Percentiles rank a stretch among this genome's conserved stretches.
phyloP scores from a whole-genome alignment of 169 alveolate genomes.

The Eimeria acervulina region DNA sequence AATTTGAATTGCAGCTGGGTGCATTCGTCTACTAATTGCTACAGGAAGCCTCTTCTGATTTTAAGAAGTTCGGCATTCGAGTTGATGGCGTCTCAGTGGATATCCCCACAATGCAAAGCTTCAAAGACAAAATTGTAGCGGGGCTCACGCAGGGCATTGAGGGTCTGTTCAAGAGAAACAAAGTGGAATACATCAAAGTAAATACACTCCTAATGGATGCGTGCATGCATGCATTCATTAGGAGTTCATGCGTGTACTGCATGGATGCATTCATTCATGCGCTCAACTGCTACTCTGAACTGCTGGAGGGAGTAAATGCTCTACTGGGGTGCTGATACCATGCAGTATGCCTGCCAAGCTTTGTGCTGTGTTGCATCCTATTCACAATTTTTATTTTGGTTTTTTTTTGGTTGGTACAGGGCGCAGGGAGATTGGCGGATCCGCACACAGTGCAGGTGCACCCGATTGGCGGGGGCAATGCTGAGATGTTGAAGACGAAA shows the following conservation, averaged over 20 bases:
- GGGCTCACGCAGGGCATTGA: conserved; percentile 96
- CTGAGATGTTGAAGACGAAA: conserved; percentile 85
- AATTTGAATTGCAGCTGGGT: background rate
- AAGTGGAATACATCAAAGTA: conserved; percentile 94
- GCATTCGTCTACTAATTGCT: background rate
- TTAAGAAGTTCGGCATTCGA: conserved; percentile 89
- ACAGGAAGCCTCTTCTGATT: conserved; percentile 89
- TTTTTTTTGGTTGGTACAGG: conserved; percentile 1
- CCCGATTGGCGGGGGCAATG: background rate
- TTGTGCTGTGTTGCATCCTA: background rate
- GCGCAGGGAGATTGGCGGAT: conserved; percentile 73
- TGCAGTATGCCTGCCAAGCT: background rate
- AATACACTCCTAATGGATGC: background rate
- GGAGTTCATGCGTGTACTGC: too few relatives aligned
- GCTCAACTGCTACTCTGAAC: background rate
- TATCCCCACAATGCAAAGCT: conserved; percentile 89
- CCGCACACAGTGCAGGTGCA: conserved; percentile 28
- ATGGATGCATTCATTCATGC: background rate
- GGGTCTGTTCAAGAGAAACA: conserved; percentile 95
- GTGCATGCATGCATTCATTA: background rate
- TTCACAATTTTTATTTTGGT: background rate
- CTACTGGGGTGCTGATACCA: background rate
- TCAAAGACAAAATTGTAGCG: conserved; percentile 92
- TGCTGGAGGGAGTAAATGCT: background rate
- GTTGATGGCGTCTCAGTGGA: conserved; percentile 87